phyloP scores from a whole-genome alignment of 108 stramenopile species.

The Mayamaea pseudoterrestris region DNA sequence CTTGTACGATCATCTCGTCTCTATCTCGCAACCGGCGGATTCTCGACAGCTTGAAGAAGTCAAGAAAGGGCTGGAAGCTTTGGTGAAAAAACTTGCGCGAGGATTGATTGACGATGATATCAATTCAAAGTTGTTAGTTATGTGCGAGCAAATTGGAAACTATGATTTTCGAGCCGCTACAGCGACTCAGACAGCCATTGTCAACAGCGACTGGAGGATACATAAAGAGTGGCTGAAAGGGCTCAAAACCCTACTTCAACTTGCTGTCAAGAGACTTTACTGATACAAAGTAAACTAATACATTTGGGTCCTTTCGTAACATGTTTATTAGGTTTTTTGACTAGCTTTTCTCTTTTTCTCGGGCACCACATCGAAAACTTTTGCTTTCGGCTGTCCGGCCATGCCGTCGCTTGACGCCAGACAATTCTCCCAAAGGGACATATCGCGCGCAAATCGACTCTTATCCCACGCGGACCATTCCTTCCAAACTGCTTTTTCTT shows the following conservation, averaged over 20 bases:
- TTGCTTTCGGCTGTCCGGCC: not conserved
- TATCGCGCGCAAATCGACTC: constrained; percentile 48
- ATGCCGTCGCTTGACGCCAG: not conserved
- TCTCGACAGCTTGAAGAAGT: constrained; percentile 63
- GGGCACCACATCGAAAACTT: not conserved
- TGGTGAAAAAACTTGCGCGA: constrained; percentile 54
- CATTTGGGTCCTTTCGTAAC: too few species aligned
- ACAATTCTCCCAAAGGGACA: not conserved
- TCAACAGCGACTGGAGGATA: constrained; percentile 73
- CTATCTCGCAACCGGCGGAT: constrained; percentile 30
- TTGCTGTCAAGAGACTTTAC: constrained; percentile 63
- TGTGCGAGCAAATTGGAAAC: constrained; percentile 35
- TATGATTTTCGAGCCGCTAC: constrained; percentile 54
- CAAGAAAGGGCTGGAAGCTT: constrained; percentile 66
- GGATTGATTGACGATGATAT: constrained; percentile 50
- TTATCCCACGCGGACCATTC: constrained; percentile 71
- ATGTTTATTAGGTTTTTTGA: too few species aligned
- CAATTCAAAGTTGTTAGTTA: constrained; percentile 24
- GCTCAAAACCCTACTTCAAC: constrained; percentile 77
- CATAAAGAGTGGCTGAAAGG: constrained; percentile 98
- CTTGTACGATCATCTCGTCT: constrained; percentile 29
- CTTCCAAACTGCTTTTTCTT: constrained; percentile 57
- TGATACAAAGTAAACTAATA: not conserved
- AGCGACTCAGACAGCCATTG: constrained; percentile 58
- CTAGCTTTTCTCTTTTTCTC: too few species aligned